phyloP scores from a whole-genome alignment of 2,329 filamentous ascomycete species.

The Ophiostoma ulmi region DNA sequence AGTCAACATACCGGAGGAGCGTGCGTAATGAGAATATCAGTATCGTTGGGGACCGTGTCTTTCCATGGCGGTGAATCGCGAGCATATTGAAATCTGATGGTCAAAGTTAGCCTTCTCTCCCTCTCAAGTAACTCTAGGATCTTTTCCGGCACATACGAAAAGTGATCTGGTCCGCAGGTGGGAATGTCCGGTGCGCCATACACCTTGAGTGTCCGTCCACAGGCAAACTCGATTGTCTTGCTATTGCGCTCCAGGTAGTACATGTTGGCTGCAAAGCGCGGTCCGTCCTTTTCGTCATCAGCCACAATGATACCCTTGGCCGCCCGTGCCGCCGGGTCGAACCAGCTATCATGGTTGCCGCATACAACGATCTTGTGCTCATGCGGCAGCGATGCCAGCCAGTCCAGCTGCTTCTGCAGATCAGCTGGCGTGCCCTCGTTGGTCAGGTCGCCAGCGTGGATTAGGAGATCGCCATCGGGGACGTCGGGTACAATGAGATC shows the following conservation, averaged over 20 bases:
- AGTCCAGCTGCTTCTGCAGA: conserved; percentile 79
- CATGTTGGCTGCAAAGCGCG: conserved; percentile 52
- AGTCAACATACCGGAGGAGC: conserved; percentile 57
- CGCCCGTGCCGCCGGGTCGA: conserved; percentile 61
- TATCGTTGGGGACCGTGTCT: conserved; percentile 62
- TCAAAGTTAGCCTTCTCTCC: not conserved
- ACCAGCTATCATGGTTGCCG: conserved; percentile 86
- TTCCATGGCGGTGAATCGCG: conserved; percentile 64
- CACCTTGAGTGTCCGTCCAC: conserved; percentile 57
- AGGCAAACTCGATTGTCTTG: conserved; percentile 57
- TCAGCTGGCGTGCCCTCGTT: conserved; percentile 65
- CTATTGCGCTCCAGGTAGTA: conserved; percentile 70
- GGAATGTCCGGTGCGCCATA: conserved; percentile 82
- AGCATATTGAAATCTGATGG: conserved; percentile 61
- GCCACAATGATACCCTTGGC: conserved; percentile 51
- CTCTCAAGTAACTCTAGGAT: conserved; percentile 31
- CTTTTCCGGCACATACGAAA: conserved; percentile 45
- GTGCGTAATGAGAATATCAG: conserved; percentile 77
- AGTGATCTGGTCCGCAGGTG: conserved; percentile 62
- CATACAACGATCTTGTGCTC: conserved; percentile 73
- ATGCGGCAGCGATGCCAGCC: conserved; percentile 70
- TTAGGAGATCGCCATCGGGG: conserved; percentile 74
- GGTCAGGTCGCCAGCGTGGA: conserved; percentile 84
- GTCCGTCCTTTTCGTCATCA: conserved; percentile 43
- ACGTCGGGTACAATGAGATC: conserved; percentile 54